Evolutionary conservation across 441 rosid genomes (phyloP).

Genomic region (Viola pubescens): DNA sequence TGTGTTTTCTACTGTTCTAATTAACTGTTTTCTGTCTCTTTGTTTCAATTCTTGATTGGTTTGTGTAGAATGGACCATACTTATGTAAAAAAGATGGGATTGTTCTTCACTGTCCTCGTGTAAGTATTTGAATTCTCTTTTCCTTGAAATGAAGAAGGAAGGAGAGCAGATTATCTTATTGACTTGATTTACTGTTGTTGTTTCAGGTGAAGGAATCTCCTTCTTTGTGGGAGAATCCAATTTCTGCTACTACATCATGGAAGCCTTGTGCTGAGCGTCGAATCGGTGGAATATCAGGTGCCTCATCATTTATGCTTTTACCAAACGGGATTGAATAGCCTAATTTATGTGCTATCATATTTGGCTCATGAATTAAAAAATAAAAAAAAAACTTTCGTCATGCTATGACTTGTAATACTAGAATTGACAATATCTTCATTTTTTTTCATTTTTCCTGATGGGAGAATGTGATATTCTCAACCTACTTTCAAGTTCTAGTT

Average conservation of each 20-base stretch:
- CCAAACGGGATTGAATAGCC: too few relatives aligned
- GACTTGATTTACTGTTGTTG: slow-evolving; percentile 9
- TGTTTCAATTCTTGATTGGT: background rate
- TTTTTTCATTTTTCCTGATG: background rate
- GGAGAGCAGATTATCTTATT: slow-evolving; percentile 2
- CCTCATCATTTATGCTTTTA: background rate
- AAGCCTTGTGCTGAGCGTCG: slow-evolving; percentile 96
- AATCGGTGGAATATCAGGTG: slow-evolving; percentile 73
- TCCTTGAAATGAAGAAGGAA: background rate
- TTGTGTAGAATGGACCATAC: slow-evolving; percentile 70
- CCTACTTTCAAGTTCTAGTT: slow-evolving; percentile 3
- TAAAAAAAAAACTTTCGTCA: too few relatives aligned
- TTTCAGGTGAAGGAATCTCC: slow-evolving; percentile 80
- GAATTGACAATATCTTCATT: too few relatives aligned
- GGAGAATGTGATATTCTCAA: background rate
- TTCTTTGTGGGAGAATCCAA: slow-evolving; percentile 96
- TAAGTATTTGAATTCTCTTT: slow-evolving; percentile 34
- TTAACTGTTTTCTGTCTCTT: background rate
- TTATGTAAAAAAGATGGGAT: slow-evolving; percentile 94
- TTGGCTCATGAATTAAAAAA: too few relatives aligned
- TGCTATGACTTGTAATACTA: too few relatives aligned
- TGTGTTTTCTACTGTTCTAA: background rate
- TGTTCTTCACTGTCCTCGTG: slow-evolving; percentile 84
- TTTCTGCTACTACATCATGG: slow-evolving; percentile 94
- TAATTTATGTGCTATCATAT: too few relatives aligned